Percentiles rank a stretch among this genome's conserved stretches.
Evolutionary conservation across 257 asterid genomes (phyloP).

Genomic region (Avicennia marina): DNA sequence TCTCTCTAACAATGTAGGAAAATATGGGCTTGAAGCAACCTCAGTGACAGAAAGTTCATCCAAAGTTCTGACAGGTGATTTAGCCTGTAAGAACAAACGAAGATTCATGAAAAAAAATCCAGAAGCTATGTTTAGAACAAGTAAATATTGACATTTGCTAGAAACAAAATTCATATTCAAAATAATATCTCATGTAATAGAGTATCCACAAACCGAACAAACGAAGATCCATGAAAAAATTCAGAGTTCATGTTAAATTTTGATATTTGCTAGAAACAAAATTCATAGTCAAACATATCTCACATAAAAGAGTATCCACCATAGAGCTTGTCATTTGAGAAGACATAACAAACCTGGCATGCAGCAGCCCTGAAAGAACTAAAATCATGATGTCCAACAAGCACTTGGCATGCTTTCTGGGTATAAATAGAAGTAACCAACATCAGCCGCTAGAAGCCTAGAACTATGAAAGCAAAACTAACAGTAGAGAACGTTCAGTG

Average conservation of each 20-base stretch:
- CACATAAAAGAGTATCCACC: neutral
- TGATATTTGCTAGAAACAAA: neutral
- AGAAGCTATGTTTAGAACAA: too few species aligned
- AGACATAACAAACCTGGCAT: slow-evolving; percentile 68
- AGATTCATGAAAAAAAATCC: too few species aligned
- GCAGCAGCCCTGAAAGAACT: slow-evolving; percentile 90
- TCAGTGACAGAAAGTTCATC: slow-evolving; percentile 76
- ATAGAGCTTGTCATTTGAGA: too few species aligned
- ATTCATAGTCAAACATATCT: slow-evolving; percentile 1
- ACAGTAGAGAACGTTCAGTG: neutral
- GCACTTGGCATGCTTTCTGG: slow-evolving; percentile 86
- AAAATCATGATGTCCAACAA: slow-evolving; percentile 84
- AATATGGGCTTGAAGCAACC: slow-evolving; percentile 60
- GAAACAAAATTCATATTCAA: neutral
- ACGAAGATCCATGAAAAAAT: too few species aligned
- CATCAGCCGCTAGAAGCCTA: neutral
- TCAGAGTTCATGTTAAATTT: too few species aligned
- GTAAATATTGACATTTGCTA: too few species aligned
- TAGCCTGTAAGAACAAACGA: too few species aligned
- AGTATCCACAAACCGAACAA: too few species aligned
- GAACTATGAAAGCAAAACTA: neutral
- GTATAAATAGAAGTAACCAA: slow-evolving; percentile 4
- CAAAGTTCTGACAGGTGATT: slow-evolving; percentile 76
- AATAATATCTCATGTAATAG: too few species aligned
- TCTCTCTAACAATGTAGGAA: slow-evolving; percentile 57